phyloP scores from a whole-genome alignment of 2,329 filamentous ascomycete species.

The Botrytis fragariae region DNA sequence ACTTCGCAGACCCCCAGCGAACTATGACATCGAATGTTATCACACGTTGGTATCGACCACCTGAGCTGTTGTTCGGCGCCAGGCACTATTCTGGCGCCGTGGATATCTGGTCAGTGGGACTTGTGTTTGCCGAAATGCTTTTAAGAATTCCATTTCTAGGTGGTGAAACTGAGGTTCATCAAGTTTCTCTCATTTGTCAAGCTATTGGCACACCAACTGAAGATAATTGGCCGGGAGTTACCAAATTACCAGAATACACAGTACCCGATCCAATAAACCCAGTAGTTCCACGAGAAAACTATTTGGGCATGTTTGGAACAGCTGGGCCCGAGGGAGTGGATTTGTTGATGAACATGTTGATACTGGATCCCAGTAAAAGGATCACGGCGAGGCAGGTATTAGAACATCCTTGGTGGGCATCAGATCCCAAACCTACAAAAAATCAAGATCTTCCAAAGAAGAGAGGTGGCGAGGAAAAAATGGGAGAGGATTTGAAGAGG shows the following conservation, averaged over 20 bases:
- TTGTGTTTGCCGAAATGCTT: constrained; percentile 89
- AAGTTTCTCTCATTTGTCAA: constrained; percentile 80
- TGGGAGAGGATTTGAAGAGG: constrained; percentile 68
- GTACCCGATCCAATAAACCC: constrained; percentile 56
- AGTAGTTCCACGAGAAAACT: constrained; percentile 67
- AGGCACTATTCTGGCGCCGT: constrained; percentile 86
- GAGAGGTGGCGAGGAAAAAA: constrained; percentile 67
- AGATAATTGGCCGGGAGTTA: constrained; percentile 92
- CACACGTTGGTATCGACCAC: constrained; percentile 93
- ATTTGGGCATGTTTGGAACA: constrained; percentile 72
- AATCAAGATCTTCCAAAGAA: constrained; percentile 81
- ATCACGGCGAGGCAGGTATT: constrained; percentile 76
- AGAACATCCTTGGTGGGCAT: constrained; percentile 81
- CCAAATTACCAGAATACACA: constrained; percentile 76
- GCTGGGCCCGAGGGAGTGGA: constrained; percentile 83
- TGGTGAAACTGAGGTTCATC: constrained; percentile 80
- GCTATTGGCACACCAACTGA: constrained; percentile 88
- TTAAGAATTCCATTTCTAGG: constrained; percentile 79
- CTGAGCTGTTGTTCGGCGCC: constrained; percentile 88
- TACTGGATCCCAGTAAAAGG: constrained; percentile 81
- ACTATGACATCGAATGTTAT: constrained; percentile 94
- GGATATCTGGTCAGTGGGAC: constrained; percentile 90
- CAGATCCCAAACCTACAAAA: constrained; percentile 76
- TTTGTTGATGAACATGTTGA: constrained; percentile 79
- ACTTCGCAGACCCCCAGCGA: constrained; percentile 82